These are phyloP conservation scores for Paecilomyces sp. DNA, from an alignment of 2,329 filamentous ascomycete species.

Conservation along the genomic window DNA sequence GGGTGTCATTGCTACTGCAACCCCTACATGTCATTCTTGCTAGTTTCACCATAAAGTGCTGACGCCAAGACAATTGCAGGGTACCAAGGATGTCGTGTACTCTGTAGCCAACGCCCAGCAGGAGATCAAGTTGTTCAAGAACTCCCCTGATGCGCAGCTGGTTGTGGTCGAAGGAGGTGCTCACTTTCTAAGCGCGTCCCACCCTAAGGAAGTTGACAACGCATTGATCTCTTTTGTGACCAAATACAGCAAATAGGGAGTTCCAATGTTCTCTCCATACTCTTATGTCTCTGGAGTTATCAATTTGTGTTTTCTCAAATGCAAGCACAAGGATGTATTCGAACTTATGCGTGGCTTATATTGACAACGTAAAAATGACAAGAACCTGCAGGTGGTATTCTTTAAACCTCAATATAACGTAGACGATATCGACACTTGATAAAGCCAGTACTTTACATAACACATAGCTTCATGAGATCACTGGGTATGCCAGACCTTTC, in stretches of 20 bases:
- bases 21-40: neutral
- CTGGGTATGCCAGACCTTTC: neutral
- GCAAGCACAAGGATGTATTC: too few relatives aligned
- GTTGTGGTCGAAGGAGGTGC: constrained; percentile 39
- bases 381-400: neutral
- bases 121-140: constrained; percentile 43
- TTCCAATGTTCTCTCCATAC: neutral
- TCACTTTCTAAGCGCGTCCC: constrained; percentile 44
- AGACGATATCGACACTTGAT: neutral
- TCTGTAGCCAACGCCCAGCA: constrained; percentile 19
- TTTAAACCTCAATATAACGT: neutral
- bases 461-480: neutral
- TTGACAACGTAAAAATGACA: neutral
- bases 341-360: neutral
- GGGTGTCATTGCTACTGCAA: constrained; percentile 26
- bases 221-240: constrained; percentile 17
- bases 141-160: constrained; percentile 36
- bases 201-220: constrained; percentile 37
- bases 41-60: constrained; percentile 13
- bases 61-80: constrained; percentile 13
- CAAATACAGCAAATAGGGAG: constrained; percentile 11
- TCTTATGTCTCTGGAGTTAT: neutral
- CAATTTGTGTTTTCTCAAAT: too few relatives aligned
- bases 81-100: constrained; percentile 12
- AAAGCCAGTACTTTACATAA: neutral